Evolutionary conservation across 148 eudicot species (phyloP).

Genomic region (Camellia japonica): DNA sequence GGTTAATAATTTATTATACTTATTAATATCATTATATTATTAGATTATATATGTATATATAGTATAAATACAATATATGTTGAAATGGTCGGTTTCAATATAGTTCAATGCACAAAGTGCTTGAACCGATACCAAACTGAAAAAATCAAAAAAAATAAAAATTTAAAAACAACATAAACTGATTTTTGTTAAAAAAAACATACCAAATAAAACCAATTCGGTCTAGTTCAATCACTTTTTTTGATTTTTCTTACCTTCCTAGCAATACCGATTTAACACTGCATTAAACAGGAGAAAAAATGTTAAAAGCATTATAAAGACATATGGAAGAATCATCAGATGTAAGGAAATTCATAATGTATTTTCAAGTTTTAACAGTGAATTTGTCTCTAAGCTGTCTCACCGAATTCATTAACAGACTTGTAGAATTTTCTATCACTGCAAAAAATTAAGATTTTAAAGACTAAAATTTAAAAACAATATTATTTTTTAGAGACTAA

Average conservation of each 20-base stretch:
- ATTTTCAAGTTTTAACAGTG: neutral
- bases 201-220: neutral
- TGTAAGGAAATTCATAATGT: neutral
- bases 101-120: too few species aligned
- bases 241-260: neutral
- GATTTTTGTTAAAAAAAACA: neutral
- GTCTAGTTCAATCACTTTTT: neutral
- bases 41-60: too few species aligned
- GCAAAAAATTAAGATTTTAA: neutral
- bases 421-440: neutral
- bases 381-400: neutral
- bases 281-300: neutral
- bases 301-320: neutral
- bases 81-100: too few species aligned
- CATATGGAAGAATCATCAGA: neutral
- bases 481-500: neutral
- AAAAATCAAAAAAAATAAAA: too few species aligned
- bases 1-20: too few species aligned
- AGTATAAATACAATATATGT: too few species aligned
- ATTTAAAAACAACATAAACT: too few species aligned
- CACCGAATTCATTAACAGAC: neutral
- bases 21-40: too few species aligned
- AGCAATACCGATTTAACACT: neutral
- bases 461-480: neutral
- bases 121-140: too few species aligned